Percentiles rank a stretch among this genome's conserved stretches.
Conservation (phyloP, 805 yeast species). For the Yamadazyma phyllophila region DNA sequence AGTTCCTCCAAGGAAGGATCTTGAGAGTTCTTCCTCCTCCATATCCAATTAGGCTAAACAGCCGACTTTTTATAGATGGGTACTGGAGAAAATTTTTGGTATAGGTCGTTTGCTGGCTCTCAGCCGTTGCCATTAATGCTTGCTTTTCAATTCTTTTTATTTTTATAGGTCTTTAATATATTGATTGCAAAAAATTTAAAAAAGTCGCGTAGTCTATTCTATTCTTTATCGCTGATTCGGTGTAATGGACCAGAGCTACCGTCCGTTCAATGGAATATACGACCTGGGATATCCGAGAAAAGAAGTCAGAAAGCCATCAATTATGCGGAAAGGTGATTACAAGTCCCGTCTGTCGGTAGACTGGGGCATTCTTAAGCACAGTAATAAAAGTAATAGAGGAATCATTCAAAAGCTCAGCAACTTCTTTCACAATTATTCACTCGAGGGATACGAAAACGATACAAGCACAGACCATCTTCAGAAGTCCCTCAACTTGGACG, state of each 20-base stretch:
- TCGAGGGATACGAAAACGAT: conserved; percentile 11
- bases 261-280: too few species aligned
- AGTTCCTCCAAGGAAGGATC: conserved; percentile 7
- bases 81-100: too few species aligned
- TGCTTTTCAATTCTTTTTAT: neutral
- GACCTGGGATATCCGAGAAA: too few species aligned
- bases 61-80: too few species aligned
- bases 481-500: conserved; percentile 4
- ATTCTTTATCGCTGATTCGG: too few species aligned
- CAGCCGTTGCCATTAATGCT: neutral
- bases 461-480: conserved; percentile 10
- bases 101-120: too few species aligned
- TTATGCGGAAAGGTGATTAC: too few species aligned
- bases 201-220: neutral
- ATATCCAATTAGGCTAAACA: too few species aligned
- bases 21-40: conserved; percentile 9
- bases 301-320: too few species aligned
- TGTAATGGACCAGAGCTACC: too few species aligned
- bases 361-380: conserved; percentile 15
- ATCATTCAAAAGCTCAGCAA: conserved; percentile 9
- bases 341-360: neutral
- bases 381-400: conserved; percentile 5
- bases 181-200: neutral
- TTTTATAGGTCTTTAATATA: neutral
- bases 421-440: conserved; percentile 13